Percentiles rank a stretch among this genome's conserved stretches.
phyloP scores from a whole-genome alignment of 2,329 filamentous ascomycete genomes.

The Fusarium sp. region DNA sequence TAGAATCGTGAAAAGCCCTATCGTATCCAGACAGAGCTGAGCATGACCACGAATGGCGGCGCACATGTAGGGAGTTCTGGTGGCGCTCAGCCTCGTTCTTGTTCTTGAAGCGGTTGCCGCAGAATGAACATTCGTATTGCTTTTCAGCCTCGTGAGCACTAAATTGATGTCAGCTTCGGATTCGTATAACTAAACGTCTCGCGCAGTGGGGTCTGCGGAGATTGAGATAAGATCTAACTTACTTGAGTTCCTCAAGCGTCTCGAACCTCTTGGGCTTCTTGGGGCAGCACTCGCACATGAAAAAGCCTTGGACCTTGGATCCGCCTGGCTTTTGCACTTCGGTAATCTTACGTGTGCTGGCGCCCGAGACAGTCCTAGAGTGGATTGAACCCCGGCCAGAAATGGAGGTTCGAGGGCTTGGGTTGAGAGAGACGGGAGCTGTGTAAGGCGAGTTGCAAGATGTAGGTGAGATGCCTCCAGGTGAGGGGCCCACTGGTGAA shows the following conservation, averaged over 20 bases:
- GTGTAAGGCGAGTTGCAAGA: slow-evolving; percentile 62
- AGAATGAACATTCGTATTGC: slow-evolving; percentile 93
- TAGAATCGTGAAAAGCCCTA: slow-evolving; percentile 87
- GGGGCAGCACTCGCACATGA: slow-evolving; percentile 40
- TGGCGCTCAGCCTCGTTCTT: slow-evolving; percentile 98
- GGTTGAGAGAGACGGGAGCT: slow-evolving; percentile 60
- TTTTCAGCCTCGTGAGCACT: slow-evolving; percentile 94
- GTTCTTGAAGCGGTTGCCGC: slow-evolving; percentile 96
- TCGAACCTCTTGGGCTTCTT: slow-evolving; percentile 41
- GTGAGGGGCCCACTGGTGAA: slow-evolving; percentile 59
- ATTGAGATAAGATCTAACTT: slow-evolving; percentile 51
- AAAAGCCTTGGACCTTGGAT: slow-evolving; percentile 63
- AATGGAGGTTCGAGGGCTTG: slow-evolving; percentile 61
- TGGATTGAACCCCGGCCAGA: slow-evolving; percentile 55
- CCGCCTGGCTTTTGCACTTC: slow-evolving; percentile 61
- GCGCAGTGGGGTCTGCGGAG: slow-evolving; percentile 15
- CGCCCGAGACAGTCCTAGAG: slow-evolving; percentile 59
- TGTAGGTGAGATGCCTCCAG: slow-evolving; percentile 63
- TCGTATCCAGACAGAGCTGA: slow-evolving; percentile 82
- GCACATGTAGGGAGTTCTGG: slow-evolving; percentile 92
- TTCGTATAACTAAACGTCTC: slow-evolving; percentile 6
- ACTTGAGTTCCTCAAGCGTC: slow-evolving; percentile 68
- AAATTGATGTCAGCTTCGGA: slow-evolving; percentile 42
- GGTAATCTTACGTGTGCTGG: slow-evolving; percentile 63
- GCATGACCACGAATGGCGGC: slow-evolving; percentile 96